A percentile compares a stretch with the other conserved stretches of the same genome.
These are phyloP conservation scores for Monosporascus sp. DNA, from an alignment of 2,329 filamentous ascomycete genomes.

Conservation along the genomic window DNA sequence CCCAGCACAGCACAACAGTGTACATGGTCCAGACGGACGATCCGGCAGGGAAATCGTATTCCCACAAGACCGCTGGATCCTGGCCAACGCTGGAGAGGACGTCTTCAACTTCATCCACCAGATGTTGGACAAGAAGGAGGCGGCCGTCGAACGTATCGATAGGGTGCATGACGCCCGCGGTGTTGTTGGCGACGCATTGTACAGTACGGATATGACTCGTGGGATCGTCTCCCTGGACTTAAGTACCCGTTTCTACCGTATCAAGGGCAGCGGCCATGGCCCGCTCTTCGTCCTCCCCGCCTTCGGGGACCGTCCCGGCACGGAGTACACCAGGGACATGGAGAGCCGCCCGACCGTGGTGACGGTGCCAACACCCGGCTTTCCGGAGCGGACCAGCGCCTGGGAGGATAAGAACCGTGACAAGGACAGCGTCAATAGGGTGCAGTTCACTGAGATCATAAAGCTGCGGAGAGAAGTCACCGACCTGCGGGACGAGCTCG, in stretches of 20 bases:
- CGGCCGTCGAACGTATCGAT: conserved; percentile 30
- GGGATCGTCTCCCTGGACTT: conserved; percentile 47
- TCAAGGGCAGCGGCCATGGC: conserved; percentile 38
- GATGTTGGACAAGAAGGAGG: conserved; percentile 42
- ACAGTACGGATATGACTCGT: conserved; percentile 28
- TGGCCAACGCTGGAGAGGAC: conserved; percentile 51
- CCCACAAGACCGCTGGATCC: conserved; percentile 51
- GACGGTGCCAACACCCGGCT: conserved; percentile 18
- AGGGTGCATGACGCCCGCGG: conserved; percentile 31
- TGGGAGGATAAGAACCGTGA: conserved; percentile 19
- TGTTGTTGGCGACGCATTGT: conserved; percentile 36
- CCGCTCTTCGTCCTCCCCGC: conserved; percentile 52
- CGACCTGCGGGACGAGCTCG: conserved; percentile 7
- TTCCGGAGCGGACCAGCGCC: conserved; percentile 10
- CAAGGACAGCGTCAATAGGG: conserved; percentile 4
- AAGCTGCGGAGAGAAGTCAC: conserved; percentile 3
- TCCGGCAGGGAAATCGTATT: conserved; percentile 49
- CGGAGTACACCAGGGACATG: conserved; percentile 38
- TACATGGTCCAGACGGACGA: conserved; percentile 47
- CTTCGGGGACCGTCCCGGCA: conserved; percentile 40
- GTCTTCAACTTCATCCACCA: conserved; percentile 42
- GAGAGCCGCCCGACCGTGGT: conserved; percentile 39
- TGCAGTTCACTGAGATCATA: conserved; percentile 6
- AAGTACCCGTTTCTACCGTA: conserved; percentile 47
- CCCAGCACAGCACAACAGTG: conserved; percentile 47